Evolutionary conservation across 2,329 filamentous ascomycete genomes (phyloP).

Genomic region (Hymenotorrendiella dingleyae): DNA sequence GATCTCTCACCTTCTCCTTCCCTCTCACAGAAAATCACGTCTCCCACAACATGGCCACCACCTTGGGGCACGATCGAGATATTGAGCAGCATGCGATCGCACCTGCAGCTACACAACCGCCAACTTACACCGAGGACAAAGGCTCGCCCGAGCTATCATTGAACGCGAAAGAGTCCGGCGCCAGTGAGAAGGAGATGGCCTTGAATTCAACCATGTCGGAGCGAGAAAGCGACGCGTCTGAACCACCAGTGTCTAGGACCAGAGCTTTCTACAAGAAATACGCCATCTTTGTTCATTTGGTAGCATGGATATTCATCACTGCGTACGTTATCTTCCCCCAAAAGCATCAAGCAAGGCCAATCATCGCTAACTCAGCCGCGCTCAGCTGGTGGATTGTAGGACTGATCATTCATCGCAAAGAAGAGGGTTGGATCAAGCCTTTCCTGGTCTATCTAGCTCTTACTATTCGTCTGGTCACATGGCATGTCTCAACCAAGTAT

Average conservation of each 20-base stretch:
- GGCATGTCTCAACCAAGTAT: conserved; percentile 63
- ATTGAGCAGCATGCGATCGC: conserved; percentile 3
- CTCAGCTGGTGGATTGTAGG: conserved; percentile 49
- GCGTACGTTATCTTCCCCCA: conserved; percentile 7
- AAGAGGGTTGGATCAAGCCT: conserved; percentile 76
- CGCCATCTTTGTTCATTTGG: conserved; percentile 7
- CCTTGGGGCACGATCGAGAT: neutral
- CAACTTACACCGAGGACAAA: conserved; percentile 7
- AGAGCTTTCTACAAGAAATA: conserved; percentile 6
- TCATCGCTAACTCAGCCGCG: neutral
- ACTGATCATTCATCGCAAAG: conserved; percentile 63
- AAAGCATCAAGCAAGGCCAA: neutral
- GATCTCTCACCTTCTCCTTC: neutral
- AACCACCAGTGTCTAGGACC: neutral
- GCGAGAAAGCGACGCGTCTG: neutral
- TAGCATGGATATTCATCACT: conserved; percentile 10
- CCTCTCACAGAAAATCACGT: neutral
- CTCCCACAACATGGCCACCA: neutral
- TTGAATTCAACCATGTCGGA: conserved; percentile 7
- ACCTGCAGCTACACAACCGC: neutral
- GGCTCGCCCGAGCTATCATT: neutral
- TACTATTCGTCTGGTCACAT: conserved; percentile 65
- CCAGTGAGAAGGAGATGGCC: conserved; percentile 10
- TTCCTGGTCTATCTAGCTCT: conserved; percentile 77
- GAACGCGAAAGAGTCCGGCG: conserved; percentile 9